Conservation (phyloP, 176 grass and related monocot genomes). For the Carex myosuroides region DNA sequence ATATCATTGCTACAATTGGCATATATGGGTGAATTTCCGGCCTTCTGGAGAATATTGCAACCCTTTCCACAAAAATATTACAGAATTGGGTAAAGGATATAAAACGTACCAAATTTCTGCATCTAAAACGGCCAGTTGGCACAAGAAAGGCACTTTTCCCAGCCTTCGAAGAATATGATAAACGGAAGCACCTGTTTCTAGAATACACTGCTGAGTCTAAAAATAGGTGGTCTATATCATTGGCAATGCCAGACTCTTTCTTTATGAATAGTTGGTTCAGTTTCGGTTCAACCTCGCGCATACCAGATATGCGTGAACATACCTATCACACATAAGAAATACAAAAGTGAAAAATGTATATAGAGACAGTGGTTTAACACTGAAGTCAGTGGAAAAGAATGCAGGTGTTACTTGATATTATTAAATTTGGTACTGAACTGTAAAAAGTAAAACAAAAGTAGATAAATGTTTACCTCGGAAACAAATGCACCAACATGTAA, state of each 20-base stretch:
- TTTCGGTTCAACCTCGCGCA: conserved; percentile 35
- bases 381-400: not conserved
- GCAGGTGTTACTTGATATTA: not conserved
- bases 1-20: not conserved
- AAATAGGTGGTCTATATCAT: conserved; percentile 44
- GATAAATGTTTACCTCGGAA: conserved; percentile 51
- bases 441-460: conserved; percentile 18
- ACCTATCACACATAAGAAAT: conserved; percentile 35
- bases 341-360: not conserved
- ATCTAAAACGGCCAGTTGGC: conserved; percentile 74
- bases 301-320: conserved; percentile 52
- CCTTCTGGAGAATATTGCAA: not conserved
- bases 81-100: conserved; percentile 22
- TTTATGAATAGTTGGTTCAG: conserved; percentile 61
- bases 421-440: not conserved
- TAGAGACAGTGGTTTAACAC: not conserved
- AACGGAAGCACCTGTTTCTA: conserved; percentile 90
- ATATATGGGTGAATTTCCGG: not conserved
- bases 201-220: conserved; percentile 81
- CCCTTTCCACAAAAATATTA: not conserved
- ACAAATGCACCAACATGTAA: conserved; percentile 91
- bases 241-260: conserved; percentile 48
- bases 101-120: conserved; percentile 70
- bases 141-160: conserved; percentile 83
- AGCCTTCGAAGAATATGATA: conserved; percentile 85